These are phyloP conservation scores for Penicillium pulvis DNA, from an alignment of 495 filamentous ascomycete species.

Conservation along the genomic window DNA sequence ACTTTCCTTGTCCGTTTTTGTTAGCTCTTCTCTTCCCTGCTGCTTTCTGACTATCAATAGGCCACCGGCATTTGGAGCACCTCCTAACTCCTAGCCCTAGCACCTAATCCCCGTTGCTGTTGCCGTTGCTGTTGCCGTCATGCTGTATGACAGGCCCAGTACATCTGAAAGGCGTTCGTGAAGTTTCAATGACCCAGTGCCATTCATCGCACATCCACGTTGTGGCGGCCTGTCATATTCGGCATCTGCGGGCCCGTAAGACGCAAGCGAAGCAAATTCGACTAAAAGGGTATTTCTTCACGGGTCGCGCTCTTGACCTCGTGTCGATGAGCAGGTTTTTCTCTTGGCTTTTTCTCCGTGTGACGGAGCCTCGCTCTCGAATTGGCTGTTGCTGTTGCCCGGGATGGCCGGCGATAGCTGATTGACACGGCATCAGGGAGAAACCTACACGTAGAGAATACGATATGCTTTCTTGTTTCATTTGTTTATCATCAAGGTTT, in stretches of 20 bases:
- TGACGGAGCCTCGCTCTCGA: slow-evolving; percentile 14
- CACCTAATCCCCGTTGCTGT: background rate
- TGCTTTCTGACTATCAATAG: slow-evolving; percentile 14
- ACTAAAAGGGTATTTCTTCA: slow-evolving; percentile 28
- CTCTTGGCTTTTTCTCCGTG: slow-evolving; percentile 18
- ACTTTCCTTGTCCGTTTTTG: background rate
- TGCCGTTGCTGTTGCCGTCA: background rate
- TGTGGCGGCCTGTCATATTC: slow-evolving; percentile 1
- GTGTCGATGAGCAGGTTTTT: slow-evolving; percentile 24
- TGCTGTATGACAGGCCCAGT: slow-evolving; percentile 22
- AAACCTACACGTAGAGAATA: no score
- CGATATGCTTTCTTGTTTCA: no score
- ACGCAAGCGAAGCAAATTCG: slow-evolving; percentile 11
- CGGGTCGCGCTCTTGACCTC: slow-evolving; percentile 17
- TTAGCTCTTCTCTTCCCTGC: background rate
- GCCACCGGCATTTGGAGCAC: slow-evolving; percentile 13
- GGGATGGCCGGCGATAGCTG: slow-evolving; percentile 10
- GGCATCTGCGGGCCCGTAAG: slow-evolving; percentile 19
- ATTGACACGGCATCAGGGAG: background rate
- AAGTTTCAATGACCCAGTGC: slow-evolving; percentile 20
- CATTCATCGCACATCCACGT: slow-evolving; percentile 9
- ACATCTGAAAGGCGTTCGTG: slow-evolving; percentile 32
- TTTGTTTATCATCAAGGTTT: background rate
- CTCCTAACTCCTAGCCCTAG: slow-evolving; percentile 4
- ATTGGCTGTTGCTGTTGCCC: slow-evolving; percentile 21